Evolutionary conservation across 139 green algal genomes (phyloP).

Genomic region (Coccomyxa sp.): DNA sequence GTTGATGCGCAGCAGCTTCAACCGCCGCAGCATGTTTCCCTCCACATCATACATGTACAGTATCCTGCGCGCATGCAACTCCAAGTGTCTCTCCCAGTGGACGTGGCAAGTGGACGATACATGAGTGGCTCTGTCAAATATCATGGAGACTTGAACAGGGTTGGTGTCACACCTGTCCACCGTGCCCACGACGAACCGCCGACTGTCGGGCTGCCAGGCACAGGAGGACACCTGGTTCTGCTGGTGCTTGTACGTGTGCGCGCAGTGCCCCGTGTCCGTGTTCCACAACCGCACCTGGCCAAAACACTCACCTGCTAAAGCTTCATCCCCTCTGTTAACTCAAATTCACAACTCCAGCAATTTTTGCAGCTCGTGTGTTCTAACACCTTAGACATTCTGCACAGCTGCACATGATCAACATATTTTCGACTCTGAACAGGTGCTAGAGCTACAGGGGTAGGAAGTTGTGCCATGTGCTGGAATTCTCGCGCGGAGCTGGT

Average conservation of each 20-base stretch:
- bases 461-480: too few species aligned
- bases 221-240: conserved; percentile 61
- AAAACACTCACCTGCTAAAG: background rate
- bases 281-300: conserved; percentile 36
- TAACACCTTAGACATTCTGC: background rate
- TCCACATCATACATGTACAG: conserved; percentile 50
- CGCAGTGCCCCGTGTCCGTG: conserved; percentile 16
- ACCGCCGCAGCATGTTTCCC: conserved; percentile 48
- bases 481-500: background rate
- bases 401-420: background rate
- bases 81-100: too few species aligned
- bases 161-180: background rate
- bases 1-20: conserved; percentile 64
- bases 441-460: background rate
- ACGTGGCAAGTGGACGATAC: too few species aligned
- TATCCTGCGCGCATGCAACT: background rate
- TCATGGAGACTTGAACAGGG: too few species aligned
- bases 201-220: conserved; percentile 74
- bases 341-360: too few species aligned
- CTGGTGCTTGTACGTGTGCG: conserved; percentile 28
- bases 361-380: too few species aligned
- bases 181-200: background rate
- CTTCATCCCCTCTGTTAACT: too few species aligned
- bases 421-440: conserved; percentile 2
- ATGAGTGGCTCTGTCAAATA: too few species aligned